Base-by-base conservation (phyloP, 768 basidiomycete species). In the Russula virescens region DNA sequence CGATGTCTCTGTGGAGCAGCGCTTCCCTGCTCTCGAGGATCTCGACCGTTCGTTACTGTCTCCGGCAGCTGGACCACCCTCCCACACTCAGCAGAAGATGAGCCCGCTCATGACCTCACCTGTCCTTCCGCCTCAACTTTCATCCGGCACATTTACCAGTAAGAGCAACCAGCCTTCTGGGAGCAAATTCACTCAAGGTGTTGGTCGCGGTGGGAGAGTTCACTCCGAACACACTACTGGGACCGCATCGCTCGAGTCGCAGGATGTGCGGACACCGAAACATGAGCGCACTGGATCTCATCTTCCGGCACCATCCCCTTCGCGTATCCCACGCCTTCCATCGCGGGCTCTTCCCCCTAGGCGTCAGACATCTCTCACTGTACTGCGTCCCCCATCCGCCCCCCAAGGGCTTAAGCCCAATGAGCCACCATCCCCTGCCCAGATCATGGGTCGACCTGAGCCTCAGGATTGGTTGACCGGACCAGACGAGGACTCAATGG, bases 1-100 rank as follows among this genome's bases (percentile, higher is more conserved):
- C 23, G 77, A 79, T 34, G 71, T 80, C 25, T 76, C 81, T 47
- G 81, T 78, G 19, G 92, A 94, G 72, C 80, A 84, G 34, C 81
- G 91, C 56, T 97, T 91, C 72, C 94, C 94, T 0, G 89, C 94
- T 0, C 75, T 97, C 46, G 94, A 96, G 71, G 88, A 90, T 62
- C 76, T 95, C 7, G 88, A 92, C 72, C 81, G 83, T 25, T 75
- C 75, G 11, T 81, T 83, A 64, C 68, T 69, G 16, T 71, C 68
- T 11, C 64, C 78, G 25, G 16, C 13, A 26, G 66, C 71, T 1
- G 65, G 67, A 11, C 58, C 28, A 9, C 56, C 65, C 5, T n/a
- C 63, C 18, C 66, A 43, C 40, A 18, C 59, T 25, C 65, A 61
- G 38, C 58, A 60, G 35, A 58, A 61, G 45, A 42, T 31, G 7